Base-by-base conservation (phyloP, 495 filamentous ascomycete genomes). In the Tuber magnatum region DNA sequence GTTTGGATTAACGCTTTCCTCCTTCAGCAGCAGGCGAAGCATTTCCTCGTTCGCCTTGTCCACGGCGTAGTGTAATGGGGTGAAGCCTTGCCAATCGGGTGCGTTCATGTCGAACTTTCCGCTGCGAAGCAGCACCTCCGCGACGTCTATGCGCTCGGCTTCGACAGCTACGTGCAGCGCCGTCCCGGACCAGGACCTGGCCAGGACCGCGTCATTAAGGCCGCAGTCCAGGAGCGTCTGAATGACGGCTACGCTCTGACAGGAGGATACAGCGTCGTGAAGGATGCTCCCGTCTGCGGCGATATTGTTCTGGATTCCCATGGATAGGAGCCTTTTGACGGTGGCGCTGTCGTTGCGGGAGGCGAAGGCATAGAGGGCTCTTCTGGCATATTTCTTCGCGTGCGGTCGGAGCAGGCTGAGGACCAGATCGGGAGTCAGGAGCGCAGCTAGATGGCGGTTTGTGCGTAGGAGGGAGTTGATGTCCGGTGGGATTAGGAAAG, bases 301-400 rank as follows among this genome's bases (percentile, higher is more conserved):
- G 56, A 65, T 65, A 35, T 65, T 65, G 32, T 32, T 35, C 56
- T 7, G 56, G 28, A 65, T 65, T 18, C 56, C 56, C 56, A 65
- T 65, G 56, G 56, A 65, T 18, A 65, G 56, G 56, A 65, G 56
- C 56, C 35, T 65, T 65, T 65, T 65, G 28, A 65, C 56, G 12
- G 56, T 65, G 14, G 28, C 8, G 14, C 56, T 65, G 16, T 65
- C 56, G 35, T 65, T 35, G 28, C 56, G 56, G 4, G 28, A 35
- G 28, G 56, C 56, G 56, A 65, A 65, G 28, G 56, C 32, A 28
- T 65, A 65, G 56, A 65, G 56, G 5, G 56, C 56, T 6, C 28
- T 65, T 18, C 14, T 65, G 28, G 56, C 12, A 28, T 65, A 65
- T 20, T 65, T 65, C 6, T 65, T 28, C 35, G 56, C 28, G 18